Percentiles rank a stretch among this genome's conserved stretches.
These are phyloP conservation scores for Nothophytophthora sp. DNA, from an alignment of 352 stramenopile genomes.

Conservation along the genomic window DNA sequence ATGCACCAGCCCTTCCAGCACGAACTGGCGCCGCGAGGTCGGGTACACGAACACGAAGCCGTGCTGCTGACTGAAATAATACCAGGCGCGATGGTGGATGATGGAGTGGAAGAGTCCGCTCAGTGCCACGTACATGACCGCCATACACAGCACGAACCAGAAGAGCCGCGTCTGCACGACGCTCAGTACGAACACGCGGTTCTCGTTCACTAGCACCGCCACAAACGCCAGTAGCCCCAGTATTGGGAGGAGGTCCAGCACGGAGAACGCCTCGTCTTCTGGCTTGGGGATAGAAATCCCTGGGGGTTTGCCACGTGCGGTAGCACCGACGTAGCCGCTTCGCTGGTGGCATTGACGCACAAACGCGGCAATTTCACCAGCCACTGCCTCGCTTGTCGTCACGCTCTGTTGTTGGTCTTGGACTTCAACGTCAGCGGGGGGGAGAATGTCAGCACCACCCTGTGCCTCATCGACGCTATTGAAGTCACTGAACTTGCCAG, in stretches of 20 bases:
- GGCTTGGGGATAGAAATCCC: slow-evolving; percentile 8
- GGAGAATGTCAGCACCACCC: no score
- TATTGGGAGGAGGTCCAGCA: slow-evolving; percentile 42
- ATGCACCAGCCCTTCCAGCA: slow-evolving; percentile 61
- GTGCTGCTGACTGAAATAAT: slow-evolving; percentile 54
- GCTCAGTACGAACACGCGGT: slow-evolving; percentile 34
- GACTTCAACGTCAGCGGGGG: no score
- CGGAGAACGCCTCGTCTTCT: slow-evolving; percentile 13
- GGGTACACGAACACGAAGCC: slow-evolving; percentile 68
- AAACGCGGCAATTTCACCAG: slow-evolving; percentile 26
- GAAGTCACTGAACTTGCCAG: background rate
- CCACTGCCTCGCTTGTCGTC: slow-evolving; percentile 11
- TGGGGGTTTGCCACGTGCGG: slow-evolving; percentile 11
- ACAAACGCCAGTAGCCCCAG: slow-evolving; percentile 40
- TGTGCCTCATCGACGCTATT: background rate
- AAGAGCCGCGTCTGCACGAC: slow-evolving; percentile 42
- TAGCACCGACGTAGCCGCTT: slow-evolving; percentile 26
- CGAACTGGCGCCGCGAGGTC: slow-evolving; percentile 62
- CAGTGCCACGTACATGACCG: slow-evolving; percentile 58
- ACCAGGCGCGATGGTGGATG: slow-evolving; percentile 48
- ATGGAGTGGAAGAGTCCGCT: slow-evolving; percentile 67
- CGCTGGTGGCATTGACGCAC: slow-evolving; percentile 33
- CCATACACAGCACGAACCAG: slow-evolving; percentile 56
- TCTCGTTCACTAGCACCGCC: slow-evolving; percentile 36
- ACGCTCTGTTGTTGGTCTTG: slow-evolving; percentile 9